Percentiles rank a stretch among this genome's conserved stretches.
These are phyloP conservation scores for Calocybe indica DNA, from an alignment of 768 basidiomycete species.

Conservation along the genomic window DNA sequence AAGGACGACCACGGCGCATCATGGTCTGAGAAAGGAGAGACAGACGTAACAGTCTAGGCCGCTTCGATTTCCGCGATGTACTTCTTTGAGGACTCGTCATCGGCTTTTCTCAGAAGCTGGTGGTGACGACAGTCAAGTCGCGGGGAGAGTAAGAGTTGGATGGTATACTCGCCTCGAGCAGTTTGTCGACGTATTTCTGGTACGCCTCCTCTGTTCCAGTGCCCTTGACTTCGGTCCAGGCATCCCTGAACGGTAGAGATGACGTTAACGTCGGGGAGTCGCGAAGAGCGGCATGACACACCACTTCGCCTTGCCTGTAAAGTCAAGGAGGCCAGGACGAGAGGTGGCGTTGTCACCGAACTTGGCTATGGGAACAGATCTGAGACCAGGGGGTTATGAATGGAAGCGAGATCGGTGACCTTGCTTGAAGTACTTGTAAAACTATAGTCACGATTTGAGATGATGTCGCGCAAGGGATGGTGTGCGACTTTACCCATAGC, in stretches of 20 bases:
- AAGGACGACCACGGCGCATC: no score
- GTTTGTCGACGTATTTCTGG: slow-evolving; percentile 67
- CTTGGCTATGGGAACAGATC: slow-evolving; percentile 40
- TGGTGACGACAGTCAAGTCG: slow-evolving; percentile 4
- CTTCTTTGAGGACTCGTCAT: slow-evolving; percentile 47
- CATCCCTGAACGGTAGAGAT: slow-evolving; percentile 52
- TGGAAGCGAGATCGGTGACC: slow-evolving; percentile 34
- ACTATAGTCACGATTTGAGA: slow-evolving; percentile 40
- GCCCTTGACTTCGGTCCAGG: slow-evolving; percentile 76
- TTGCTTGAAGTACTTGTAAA: slow-evolving; percentile 94
- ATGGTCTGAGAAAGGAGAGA: no score
- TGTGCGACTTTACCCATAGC: slow-evolving; percentile 59
- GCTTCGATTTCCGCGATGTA: slow-evolving; percentile 57
- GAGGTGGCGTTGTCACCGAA: slow-evolving; percentile 64
- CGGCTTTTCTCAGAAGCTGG: slow-evolving; percentile 52
- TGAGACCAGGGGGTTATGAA: slow-evolving; percentile 3
- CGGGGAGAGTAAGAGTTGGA: background rate
- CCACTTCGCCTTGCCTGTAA: slow-evolving; percentile 90
- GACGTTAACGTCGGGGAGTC: no score
- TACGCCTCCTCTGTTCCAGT: slow-evolving; percentile 66
- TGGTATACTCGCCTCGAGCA: slow-evolving; percentile 50
- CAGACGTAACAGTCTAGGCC: slow-evolving; percentile 18
- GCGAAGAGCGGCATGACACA: slow-evolving; percentile 23
- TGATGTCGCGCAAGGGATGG: slow-evolving; percentile 7
- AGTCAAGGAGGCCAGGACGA: slow-evolving; percentile 76